phyloP scores from a whole-genome alignment of 345 rosid species.

The Pugionium cornutum region DNA sequence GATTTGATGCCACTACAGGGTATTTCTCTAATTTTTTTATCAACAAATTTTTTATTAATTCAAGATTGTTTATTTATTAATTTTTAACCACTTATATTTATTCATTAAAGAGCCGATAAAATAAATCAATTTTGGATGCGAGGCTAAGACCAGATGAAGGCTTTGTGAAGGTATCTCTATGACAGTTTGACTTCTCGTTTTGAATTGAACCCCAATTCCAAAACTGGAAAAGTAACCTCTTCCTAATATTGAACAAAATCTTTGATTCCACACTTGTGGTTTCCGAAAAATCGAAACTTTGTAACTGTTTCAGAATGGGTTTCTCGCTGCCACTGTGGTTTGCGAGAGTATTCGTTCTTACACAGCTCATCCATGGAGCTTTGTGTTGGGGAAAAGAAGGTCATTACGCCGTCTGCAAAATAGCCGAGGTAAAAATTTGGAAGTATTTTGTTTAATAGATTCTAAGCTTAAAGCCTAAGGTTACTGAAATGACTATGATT shows the following conservation, averaged over 20 bases:
- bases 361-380: slow-evolving; percentile 60
- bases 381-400: slow-evolving; percentile 86
- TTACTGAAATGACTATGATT: background rate
- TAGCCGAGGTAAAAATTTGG: slow-evolving; percentile 62
- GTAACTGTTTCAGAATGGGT: slow-evolving; percentile 50
- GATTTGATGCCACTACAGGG: too few species aligned
- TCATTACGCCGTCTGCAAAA: slow-evolving; percentile 74
- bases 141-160: slow-evolving; percentile 6
- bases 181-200: slow-evolving; percentile 27
- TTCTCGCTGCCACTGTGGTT: slow-evolving; percentile 40
- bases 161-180: slow-evolving; percentile 13
- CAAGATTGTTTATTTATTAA: too few species aligned
- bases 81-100: too few species aligned
- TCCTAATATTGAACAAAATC: background rate
- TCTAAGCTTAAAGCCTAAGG: background rate
- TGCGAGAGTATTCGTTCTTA: slow-evolving; percentile 44
- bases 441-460: background rate
- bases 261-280: too few species aligned
- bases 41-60: too few species aligned
- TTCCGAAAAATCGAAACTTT: slow-evolving; percentile 38
- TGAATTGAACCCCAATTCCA: background rate
- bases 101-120: too few species aligned
- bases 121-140: background rate
- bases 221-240: background rate
- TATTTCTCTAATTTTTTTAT: too few species aligned